These are phyloP conservation scores for Poa annua DNA, from an alignment of 176 grass and related monocot genomes.

Conservation along the genomic window DNA sequence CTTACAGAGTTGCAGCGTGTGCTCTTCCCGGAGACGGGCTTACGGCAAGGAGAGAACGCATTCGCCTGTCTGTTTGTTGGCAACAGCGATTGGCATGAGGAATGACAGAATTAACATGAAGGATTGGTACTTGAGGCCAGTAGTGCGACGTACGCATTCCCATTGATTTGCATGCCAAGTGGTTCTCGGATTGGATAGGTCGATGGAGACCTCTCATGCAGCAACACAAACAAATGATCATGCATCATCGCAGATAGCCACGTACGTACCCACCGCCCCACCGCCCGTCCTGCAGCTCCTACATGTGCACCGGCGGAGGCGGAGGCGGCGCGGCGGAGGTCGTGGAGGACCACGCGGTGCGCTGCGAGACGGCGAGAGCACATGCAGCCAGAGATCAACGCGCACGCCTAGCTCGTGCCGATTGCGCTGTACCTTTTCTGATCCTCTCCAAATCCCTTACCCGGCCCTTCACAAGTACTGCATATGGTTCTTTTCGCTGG, in stretches of 20 bases:
- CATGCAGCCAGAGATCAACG: neutral
- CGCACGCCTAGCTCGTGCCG: neutral
- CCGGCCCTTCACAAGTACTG: neutral
- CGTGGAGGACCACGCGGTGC: neutral
- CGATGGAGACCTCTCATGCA: neutral
- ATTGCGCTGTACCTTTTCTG: neutral
- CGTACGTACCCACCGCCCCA: neutral
- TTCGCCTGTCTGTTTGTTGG: no score
- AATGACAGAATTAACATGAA: neutral
- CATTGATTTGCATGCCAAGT: neutral
- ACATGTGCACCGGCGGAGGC: neutral
- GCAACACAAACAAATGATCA: neutral
- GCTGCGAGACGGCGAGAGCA: no score
- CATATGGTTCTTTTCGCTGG: neutral
- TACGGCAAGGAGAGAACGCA: neutral
- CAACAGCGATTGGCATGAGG: neutral
- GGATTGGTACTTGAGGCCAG: neutral
- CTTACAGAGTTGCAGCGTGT: no score
- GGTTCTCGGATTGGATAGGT: neutral
- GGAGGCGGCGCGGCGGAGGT: neutral
- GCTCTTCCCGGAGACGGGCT: neutral
- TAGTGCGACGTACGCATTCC: neutral
- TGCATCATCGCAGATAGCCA: neutral
- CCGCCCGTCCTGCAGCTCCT: neutral
- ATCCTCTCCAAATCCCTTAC: neutral